Percentiles rank a stretch among this genome's conserved stretches.
Evolutionary conservation across 1,139 yeast genomes (phyloP).

Genomic region (Saccharomycopsis crataegensis): DNA sequence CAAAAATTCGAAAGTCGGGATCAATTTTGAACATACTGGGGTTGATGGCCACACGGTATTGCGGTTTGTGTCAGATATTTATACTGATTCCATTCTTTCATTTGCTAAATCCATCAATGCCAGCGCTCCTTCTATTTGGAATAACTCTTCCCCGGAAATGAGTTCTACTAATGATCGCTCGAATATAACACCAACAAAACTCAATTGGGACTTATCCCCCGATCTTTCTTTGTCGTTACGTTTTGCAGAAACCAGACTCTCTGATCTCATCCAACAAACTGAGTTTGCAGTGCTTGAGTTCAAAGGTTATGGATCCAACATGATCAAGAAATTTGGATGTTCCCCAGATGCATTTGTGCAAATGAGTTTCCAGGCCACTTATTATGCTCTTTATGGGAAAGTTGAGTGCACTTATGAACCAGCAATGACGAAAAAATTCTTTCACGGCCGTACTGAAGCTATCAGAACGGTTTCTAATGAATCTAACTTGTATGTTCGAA

Average conservation of each 20-base stretch:
- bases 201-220: conserved; percentile 80
- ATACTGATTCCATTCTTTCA: conserved; percentile 80
- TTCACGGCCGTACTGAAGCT: conserved; percentile 92
- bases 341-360: conserved; percentile 94
- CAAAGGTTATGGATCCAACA: conserved; percentile 64
- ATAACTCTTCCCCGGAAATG: conserved; percentile 32
- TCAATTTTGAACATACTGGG: conserved; percentile 92
- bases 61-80: conserved; percentile 81
- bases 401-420: conserved; percentile 95
- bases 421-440: conserved; percentile 83
- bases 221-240: conserved; percentile 74
- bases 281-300: conserved; percentile 81
- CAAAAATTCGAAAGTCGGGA: conserved; percentile 88
- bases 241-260: conserved; percentile 84
- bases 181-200: conserved; percentile 76
- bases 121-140: conserved; percentile 77
- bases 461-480: conserved; percentile 77
- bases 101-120: conserved; percentile 81
- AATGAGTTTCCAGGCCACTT: conserved; percentile 91
- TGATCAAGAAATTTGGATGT: conserved; percentile 76
- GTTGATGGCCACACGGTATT: conserved; percentile 93
- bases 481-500: conserved; percentile 75
- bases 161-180: conserved; percentile 40
- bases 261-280: conserved; percentile 83
- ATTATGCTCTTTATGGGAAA: conserved; percentile 85